Evolutionary conservation across 2,329 filamentous ascomycete genomes (phyloP).

Genomic region (Fusarium lateritium): DNA sequence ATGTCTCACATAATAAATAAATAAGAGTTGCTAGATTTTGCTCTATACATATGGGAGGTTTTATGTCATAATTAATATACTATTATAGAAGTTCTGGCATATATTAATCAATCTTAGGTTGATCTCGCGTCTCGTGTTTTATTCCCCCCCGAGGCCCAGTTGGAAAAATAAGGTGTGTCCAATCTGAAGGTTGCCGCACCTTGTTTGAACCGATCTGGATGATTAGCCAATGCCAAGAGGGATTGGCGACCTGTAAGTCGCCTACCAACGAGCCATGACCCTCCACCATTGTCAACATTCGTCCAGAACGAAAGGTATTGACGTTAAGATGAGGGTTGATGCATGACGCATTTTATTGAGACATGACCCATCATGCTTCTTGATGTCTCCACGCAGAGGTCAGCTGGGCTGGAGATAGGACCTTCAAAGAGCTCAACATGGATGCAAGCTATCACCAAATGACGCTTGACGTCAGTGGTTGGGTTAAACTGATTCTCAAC

Average conservation of each 20-base stretch:
- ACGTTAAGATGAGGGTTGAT: conserved; percentile 9
- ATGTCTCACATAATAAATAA: no score
- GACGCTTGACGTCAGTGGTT: conserved; percentile 42
- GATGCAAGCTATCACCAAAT: conserved; percentile 3
- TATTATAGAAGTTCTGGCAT: no score
- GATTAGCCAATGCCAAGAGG: conserved; percentile 32
- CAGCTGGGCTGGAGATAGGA: conserved; percentile 15
- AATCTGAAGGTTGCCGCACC: conserved; percentile 28
- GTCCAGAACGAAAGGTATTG: conserved; percentile 2
- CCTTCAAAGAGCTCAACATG: not conserved
- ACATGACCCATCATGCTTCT: conserved; percentile 18
- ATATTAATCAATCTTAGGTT: no score
- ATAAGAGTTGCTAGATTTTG: no score
- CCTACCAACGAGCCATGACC: conserved; percentile 2
- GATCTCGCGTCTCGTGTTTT: no score
- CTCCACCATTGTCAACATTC: conserved; percentile 18
- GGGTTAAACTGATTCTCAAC: conserved; percentile 17
- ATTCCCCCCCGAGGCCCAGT: no score
- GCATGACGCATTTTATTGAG: conserved; percentile 41
- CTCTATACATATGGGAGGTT: no score
- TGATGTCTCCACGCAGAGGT: conserved; percentile 22
- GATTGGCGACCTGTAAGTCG: conserved; percentile 9
- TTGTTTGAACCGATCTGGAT: conserved; percentile 39
- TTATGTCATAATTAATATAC: no score
- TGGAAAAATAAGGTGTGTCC: conserved; percentile 30